Evolutionary conservation across 1,139 yeast species (phyloP).

Genomic region (Barnettozyma hawaiiensis): DNA sequence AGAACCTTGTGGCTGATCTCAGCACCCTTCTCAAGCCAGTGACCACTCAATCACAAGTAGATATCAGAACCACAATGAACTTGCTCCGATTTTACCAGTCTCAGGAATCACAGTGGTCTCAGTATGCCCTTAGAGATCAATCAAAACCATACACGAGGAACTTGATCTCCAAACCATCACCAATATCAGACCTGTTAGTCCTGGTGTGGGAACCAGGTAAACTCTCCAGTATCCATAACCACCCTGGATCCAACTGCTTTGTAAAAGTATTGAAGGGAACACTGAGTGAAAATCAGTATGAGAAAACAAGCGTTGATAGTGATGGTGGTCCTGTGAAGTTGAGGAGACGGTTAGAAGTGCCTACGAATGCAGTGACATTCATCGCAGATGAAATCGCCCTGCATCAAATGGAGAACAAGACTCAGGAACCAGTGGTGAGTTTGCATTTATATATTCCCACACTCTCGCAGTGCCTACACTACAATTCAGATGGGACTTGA

Average conservation of each 20-base stretch:
- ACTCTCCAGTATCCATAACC: conserved; percentile 51
- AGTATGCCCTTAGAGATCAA: conserved; percentile 10
- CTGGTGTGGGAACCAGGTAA: conserved; percentile 54
- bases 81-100: conserved; percentile 11
- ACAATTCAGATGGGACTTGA: conserved; percentile 7
- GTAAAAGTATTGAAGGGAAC: conserved; percentile 50
- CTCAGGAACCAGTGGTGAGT: conserved; percentile 35
- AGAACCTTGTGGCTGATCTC: conserved; percentile 10
- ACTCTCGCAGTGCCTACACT: conserved; percentile 35
- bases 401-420: conserved; percentile 45
- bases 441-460: conserved; percentile 58
- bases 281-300: conserved; percentile 43
- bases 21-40: conserved; percentile 1
- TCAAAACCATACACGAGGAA: conserved; percentile 40
- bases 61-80: conserved; percentile 12
- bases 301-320: conserved; percentile 30
- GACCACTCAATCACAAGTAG: conserved; percentile 8
- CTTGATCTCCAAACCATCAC: conserved; percentile 45
- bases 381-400: conserved; percentile 50
- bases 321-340: conserved; percentile 1
- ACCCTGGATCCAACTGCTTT: conserved; percentile 56
- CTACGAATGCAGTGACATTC: conserved; percentile 44
- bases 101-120: conserved; percentile 11
- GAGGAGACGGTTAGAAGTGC: conserved; percentile 11
- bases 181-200: conserved; percentile 47